Conservation (phyloP, 2,329 filamentous ascomycete genomes). For the Botrytis elliptica region DNA sequence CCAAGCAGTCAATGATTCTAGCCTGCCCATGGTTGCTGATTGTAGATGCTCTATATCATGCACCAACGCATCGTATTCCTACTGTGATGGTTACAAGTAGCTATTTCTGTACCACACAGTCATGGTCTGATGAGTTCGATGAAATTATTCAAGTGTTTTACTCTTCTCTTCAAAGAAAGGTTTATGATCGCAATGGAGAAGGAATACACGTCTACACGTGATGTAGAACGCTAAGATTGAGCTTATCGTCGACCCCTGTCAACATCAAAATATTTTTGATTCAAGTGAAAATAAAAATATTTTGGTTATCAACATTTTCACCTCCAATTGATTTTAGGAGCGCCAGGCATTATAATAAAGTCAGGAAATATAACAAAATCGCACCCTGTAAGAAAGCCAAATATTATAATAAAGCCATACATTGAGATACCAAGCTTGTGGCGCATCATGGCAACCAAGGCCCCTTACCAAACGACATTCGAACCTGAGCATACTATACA, state of each 20-base stretch:
- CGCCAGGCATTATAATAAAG: not conserved
- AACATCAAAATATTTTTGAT: constrained; percentile 26
- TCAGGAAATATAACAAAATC: not conserved
- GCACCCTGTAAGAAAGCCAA: not conserved
- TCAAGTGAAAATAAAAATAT: constrained; percentile 10
- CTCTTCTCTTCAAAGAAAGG: not conserved
- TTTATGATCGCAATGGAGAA: not conserved
- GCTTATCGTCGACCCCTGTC: constrained; percentile 27
- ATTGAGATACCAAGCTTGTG: not conserved
- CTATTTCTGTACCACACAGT: not conserved
- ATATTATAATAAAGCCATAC: not conserved
- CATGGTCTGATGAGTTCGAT: not conserved
- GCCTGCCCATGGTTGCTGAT: constrained; percentile 23
- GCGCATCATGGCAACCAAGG: constrained; percentile 57
- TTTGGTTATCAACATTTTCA: not conserved
- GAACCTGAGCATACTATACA: constrained; percentile 79
- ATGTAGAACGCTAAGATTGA: constrained; percentile 29
- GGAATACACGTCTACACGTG: constrained; percentile 3
- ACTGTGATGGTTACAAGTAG: not conserved
- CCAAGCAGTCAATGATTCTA: constrained; percentile 33
- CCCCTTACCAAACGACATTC: constrained; percentile 81
- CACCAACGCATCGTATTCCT: constrained; percentile 2
- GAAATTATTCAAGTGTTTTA: not conserved
- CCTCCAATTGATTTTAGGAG: not conserved
- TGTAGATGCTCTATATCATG: not conserved